Percentiles rank a stretch among this genome's conserved stretches.
These are phyloP conservation scores for Amaranthus tricolor DNA, from an alignment of 179 eudicot genomes.

Conservation along the genomic window DNA sequence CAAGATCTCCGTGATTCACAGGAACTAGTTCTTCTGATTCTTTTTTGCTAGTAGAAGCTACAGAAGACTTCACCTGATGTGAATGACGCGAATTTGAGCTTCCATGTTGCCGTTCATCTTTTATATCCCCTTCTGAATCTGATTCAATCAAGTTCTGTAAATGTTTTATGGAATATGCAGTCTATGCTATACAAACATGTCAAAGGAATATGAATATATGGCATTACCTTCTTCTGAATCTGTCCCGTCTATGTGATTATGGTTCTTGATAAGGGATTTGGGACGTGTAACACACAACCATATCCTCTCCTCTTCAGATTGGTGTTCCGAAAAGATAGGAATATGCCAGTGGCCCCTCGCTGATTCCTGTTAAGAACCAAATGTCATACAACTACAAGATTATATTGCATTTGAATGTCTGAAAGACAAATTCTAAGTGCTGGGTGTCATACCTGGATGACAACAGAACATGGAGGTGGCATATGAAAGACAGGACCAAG, in stretches of 20 bases:
- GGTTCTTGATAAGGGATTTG: constrained; percentile 27
- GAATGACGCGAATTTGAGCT: constrained; percentile 18
- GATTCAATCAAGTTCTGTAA: background rate
- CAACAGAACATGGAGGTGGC: constrained; percentile 96
- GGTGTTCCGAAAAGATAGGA: constrained; percentile 62
- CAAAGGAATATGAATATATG: background rate
- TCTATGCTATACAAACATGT: constrained; percentile 7
- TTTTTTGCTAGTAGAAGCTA: constrained; percentile 16
- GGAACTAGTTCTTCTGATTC: constrained; percentile 15
- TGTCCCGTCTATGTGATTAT: constrained; percentile 18
- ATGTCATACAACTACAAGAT: background rate
- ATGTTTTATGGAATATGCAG: background rate
- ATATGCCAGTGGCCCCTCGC: constrained; percentile 89
- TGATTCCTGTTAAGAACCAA: constrained; percentile 56
- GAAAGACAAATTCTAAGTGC: background rate
- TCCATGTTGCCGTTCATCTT: constrained; percentile 9
- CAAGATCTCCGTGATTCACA: constrained; percentile 18
- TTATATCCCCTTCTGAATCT: constrained; percentile 20
- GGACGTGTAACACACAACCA: constrained; percentile 80
- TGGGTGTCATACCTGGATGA: constrained; percentile 64
- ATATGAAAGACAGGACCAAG: constrained; percentile 69
- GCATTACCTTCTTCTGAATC: constrained; percentile 38
- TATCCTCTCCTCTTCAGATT: constrained; percentile 60
- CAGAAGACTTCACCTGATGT: constrained; percentile 19
- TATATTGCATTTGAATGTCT: background rate